Evolutionary conservation across 2,329 filamentous ascomycete species (phyloP), one percentile per base, ranked within the genome.

Genomic region (Reticulascus tulasneorum): DNA sequence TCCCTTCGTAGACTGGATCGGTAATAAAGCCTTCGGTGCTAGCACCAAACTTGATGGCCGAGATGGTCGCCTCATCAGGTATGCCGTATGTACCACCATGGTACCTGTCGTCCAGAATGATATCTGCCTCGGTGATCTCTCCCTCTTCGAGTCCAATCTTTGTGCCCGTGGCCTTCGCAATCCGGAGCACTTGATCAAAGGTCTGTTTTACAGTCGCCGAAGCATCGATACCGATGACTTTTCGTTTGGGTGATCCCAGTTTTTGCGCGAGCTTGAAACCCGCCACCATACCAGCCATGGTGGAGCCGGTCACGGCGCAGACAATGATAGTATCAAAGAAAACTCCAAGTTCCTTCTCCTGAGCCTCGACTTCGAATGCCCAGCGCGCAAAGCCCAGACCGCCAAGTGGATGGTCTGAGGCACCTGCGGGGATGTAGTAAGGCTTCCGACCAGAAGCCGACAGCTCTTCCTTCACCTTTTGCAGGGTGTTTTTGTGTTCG

Each of bases 1-100:
- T 87, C 2, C 84, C 84, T 60, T 86, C 82, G 50, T 87, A 87
- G 2, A 87, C 83, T 0, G 82, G 83, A 52, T 87, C 83, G 0
- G 82, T 86, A 44, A 87, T 83, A 48, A 87, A 80, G 0, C 75
- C 83, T 62, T 87, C 84, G 2, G 77, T 84, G 40, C 65, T 57
- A 1, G 83, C 83, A 6, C 77, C 79, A 51, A 84, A 79, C 55
- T 73, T 73, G 53, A 87, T 86, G 0, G 82, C 82, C 21, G 78
- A 78, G 32, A 82, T 69, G 2, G 83, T 87, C 49, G 64, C 63
- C 54, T 76, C 61, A 46, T 84, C 79, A 0, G 82, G 79, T 38
- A 85, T 69, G 3, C 83, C 84, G 55, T 87, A 86, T 7, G 71
- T 61, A 7, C 79, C 79, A 13, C 72, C 84, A 55, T 85, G 80